Conservation (phyloP, 2,329 filamentous ascomycete species). For the Fusarium sp. region DNA sequence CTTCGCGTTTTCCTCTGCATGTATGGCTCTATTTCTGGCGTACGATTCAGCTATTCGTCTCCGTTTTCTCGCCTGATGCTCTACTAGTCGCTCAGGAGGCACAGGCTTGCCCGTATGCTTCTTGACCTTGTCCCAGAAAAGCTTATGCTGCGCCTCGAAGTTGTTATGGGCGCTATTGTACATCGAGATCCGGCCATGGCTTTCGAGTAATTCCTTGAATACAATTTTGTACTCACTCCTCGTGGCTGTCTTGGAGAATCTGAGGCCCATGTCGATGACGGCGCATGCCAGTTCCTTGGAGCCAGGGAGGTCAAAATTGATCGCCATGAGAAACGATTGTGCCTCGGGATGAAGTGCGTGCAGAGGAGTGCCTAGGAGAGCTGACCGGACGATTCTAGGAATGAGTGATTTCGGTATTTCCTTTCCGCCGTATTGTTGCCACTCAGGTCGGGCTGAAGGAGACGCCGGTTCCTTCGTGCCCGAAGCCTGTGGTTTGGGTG, state of each 20-base stretch:
- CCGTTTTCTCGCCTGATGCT: background rate
- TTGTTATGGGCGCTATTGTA: constrained; percentile 17
- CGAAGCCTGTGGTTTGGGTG: background rate
- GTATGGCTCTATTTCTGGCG: constrained; percentile 3
- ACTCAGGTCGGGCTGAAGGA: constrained; percentile 7
- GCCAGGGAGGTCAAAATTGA: constrained; percentile 8
- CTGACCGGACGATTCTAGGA: constrained; percentile 1
- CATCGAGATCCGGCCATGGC: background rate
- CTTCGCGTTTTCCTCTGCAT: constrained; percentile 7
- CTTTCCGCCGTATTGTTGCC: background rate
- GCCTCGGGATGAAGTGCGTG: constrained; percentile 10
- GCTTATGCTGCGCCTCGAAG: constrained; percentile 6
- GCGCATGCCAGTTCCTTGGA: constrained; percentile 23
- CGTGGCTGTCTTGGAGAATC: constrained; percentile 25
- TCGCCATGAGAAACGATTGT: constrained; percentile 20
- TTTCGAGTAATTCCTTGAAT: constrained; percentile 5
- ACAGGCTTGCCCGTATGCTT: constrained; percentile 16
- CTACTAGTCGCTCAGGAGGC: constrained; percentile 19
- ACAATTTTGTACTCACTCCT: constrained; percentile 32
- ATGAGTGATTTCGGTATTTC: constrained; percentile 15
- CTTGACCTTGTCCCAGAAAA: constrained; percentile 29
- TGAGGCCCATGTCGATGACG: constrained; percentile 29
- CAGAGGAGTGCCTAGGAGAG: background rate
- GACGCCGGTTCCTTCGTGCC: background rate
- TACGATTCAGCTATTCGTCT: background rate